Conservation (phyloP, 805 yeast genomes). For the Dipodascus albidus region DNA sequence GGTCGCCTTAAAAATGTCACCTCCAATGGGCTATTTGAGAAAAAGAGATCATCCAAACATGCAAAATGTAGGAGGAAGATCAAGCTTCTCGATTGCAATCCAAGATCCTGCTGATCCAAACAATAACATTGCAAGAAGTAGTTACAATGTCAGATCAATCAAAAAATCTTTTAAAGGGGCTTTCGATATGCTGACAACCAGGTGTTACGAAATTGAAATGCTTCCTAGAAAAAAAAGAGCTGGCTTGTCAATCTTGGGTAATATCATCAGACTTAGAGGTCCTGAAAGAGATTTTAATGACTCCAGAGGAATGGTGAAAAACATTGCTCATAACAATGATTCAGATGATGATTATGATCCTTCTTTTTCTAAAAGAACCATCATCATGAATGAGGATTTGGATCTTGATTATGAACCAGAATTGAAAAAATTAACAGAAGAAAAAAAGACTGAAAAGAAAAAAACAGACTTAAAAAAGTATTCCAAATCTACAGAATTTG, state of each 20-base stretch:
- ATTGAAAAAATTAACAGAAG: too few species aligned
- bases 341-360: slow-evolving; percentile 8
- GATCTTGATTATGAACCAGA: not conserved
- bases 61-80: slow-evolving; percentile 25
- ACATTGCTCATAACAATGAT: slow-evolving; percentile 4
- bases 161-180: slow-evolving; percentile 87
- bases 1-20: slow-evolving; percentile 57
- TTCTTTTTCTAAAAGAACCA: not conserved
- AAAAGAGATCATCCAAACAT: slow-evolving; percentile 45
- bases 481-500: not conserved
- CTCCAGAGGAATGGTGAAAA: slow-evolving; percentile 8
- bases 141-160: slow-evolving; percentile 67
- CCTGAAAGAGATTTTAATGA: slow-evolving; percentile 67
- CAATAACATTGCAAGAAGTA: slow-evolving; percentile 81
- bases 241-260: slow-evolving; percentile 69
- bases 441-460: not conserved
- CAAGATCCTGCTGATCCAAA: slow-evolving; percentile 79
- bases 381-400: not conserved
- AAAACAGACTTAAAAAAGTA: not conserved
- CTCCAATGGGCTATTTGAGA: slow-evolving; percentile 44
- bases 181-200: slow-evolving; percentile 59
- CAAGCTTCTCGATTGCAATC: slow-evolving; percentile 56
- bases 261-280: slow-evolving; percentile 65
- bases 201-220: slow-evolving; percentile 60
- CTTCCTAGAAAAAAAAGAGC: slow-evolving; percentile 55